These are phyloP conservation scores for Carallia brachiata DNA, from an alignment of 345 rosid species.

Conservation along the genomic window DNA sequence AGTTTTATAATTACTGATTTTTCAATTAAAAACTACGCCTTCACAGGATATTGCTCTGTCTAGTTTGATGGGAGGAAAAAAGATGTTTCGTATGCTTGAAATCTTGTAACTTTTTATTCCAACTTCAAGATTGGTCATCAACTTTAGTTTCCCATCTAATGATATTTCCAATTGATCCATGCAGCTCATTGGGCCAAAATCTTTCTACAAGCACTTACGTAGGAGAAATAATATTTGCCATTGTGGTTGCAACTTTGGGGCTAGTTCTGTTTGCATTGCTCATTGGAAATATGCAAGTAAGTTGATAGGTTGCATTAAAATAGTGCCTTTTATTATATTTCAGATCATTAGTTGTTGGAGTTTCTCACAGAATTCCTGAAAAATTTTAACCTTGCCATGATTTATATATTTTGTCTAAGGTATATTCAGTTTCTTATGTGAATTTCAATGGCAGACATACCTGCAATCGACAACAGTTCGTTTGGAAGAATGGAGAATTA, in stretches of 20 bases:
- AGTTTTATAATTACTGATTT: too few relatives aligned
- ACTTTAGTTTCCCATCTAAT: background rate
- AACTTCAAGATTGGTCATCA: too few relatives aligned
- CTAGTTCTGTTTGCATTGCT: slow-evolving; percentile 90
- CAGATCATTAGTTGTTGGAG: background rate
- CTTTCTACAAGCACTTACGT: slow-evolving; percentile 74
- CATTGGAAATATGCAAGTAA: slow-evolving; percentile 94
- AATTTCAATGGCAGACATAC: slow-evolving; percentile 54
- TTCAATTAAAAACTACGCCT: too few relatives aligned
- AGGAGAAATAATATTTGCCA: slow-evolving; percentile 77
- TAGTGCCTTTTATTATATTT: background rate
- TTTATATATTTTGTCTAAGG: background rate
- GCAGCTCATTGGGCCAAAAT: slow-evolving; percentile 82
- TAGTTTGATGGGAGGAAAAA: too few relatives aligned
- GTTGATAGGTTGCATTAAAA: background rate
- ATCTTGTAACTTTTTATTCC: too few relatives aligned
- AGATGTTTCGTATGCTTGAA: too few relatives aligned
- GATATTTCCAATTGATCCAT: slow-evolving; percentile 1
- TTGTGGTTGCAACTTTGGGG: slow-evolving; percentile 70
- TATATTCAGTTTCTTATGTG: background rate
- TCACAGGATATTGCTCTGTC: too few relatives aligned
- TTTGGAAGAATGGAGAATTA: slow-evolving; percentile 89
- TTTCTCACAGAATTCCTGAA: background rate
- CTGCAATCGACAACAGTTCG: slow-evolving; percentile 76
- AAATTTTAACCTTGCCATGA: background rate